Evolutionary conservation across 208 protist genomes (phyloP).

Genomic region (Herpetomonas tarakana): DNA sequence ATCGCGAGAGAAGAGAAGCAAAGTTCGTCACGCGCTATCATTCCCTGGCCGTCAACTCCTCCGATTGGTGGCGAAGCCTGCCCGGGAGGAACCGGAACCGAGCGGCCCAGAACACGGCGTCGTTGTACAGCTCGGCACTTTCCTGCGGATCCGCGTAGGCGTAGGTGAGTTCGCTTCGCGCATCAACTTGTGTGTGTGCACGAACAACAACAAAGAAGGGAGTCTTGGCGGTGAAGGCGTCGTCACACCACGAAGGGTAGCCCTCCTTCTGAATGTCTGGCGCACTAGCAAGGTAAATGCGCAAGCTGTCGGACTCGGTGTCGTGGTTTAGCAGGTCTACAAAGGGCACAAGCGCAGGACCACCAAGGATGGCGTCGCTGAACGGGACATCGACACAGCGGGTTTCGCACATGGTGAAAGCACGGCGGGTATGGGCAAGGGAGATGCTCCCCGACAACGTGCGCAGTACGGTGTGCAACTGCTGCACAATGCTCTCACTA

Average conservation of each 20-base stretch:
- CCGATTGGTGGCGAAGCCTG: not conserved
- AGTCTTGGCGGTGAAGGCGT: constrained; percentile 13
- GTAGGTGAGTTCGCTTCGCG: constrained; percentile 55
- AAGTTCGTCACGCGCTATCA: not conserved
- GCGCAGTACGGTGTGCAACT: not conserved
- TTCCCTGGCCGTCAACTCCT: too few species aligned
- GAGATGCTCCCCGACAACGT: not conserved
- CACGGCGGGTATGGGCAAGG: not conserved
- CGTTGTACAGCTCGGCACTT: constrained; percentile 29
- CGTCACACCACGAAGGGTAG: constrained; percentile 10
- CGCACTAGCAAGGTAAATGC: constrained; percentile 26
- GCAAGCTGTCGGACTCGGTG: constrained; percentile 36
- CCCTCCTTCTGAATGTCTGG: constrained; percentile 4
- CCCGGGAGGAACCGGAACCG: constrained; percentile 60
- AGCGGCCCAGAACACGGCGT: constrained; percentile 61
- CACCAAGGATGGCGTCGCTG: constrained; percentile 60
- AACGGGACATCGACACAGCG: constrained; percentile 66
- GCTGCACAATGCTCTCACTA: not conserved
- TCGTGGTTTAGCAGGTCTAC: constrained; percentile 79
- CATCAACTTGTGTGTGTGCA: constrained; percentile 24
- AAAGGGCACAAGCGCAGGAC: constrained; percentile 71
- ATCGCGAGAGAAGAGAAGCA: not conserved
- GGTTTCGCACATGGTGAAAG: constrained; percentile 41
- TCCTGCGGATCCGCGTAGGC: constrained; percentile 41
- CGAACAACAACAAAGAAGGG: constrained; percentile 55